Evolutionary conservation across 1,139 yeast genomes (phyloP).

Genomic region (Candida frijolesensis): DNA sequence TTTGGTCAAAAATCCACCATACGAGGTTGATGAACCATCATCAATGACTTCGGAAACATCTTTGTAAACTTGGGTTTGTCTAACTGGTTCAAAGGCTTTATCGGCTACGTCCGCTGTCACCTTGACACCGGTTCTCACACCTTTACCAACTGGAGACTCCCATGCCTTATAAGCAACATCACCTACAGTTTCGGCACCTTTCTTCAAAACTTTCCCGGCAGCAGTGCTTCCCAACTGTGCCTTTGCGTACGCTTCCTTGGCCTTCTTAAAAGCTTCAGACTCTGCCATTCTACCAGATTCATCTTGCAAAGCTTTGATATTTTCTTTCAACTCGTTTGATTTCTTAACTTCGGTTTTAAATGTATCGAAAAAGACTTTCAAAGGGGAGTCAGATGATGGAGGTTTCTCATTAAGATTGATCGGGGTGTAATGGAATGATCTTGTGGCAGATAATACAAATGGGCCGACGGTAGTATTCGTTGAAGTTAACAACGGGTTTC

Average conservation of each 20-base stretch:
- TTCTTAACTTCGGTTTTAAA: constrained; percentile 90
- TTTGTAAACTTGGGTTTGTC: constrained; percentile 86
- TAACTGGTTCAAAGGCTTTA: constrained; percentile 90
- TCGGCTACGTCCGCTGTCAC: constrained; percentile 83
- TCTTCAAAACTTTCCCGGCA: constrained; percentile 79
- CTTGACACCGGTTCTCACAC: constrained; percentile 79
- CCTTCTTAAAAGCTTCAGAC: constrained; percentile 89
- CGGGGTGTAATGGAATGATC: constrained; percentile 15
- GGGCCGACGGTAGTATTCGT: constrained; percentile 1
- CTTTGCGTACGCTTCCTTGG: constrained; percentile 87
- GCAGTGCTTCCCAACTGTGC: constrained; percentile 83
- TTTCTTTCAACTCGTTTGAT: constrained; percentile 85
- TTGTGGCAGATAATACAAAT: constrained; percentile 4
- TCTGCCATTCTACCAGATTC: constrained; percentile 96
- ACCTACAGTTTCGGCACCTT: constrained; percentile 95
- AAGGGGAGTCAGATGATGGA: constrained; percentile 62
- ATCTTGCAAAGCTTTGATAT: constrained; percentile 92
- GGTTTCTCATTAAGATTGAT: constrained; percentile 22
- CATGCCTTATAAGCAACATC: constrained; percentile 89
- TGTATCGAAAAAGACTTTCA: constrained; percentile 91
- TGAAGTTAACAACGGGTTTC: constrained; percentile 3
- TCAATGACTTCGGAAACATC: constrained; percentile 88
- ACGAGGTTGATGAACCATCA: constrained; percentile 84
- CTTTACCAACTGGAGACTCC: constrained; percentile 93
- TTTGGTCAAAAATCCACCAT: constrained; percentile 91